Base-by-base conservation (phyloP, 2,329 filamentous ascomycete species). In the Sporothrix brasiliensis region DNA sequence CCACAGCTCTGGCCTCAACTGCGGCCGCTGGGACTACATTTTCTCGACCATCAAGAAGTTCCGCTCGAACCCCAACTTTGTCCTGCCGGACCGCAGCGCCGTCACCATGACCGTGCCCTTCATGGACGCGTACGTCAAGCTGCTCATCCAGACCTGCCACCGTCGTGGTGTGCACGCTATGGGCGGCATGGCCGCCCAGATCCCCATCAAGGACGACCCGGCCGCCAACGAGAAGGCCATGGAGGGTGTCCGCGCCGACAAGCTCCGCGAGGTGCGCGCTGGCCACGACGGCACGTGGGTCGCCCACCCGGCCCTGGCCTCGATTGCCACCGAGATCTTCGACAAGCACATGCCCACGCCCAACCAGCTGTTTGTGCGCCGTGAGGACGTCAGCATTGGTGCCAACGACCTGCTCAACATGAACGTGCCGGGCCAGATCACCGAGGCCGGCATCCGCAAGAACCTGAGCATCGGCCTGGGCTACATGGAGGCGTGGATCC, bases 11-110 rank as follows among this genome's bases (percentile, higher is more conserved):
- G 95, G 95, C 63, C 88, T 99, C 78, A 99, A 99, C 89, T 98
- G 95, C 82, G 95, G 95, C 74, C 91, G 95, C 76, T 99, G 95
- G 95, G 95, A 99, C 80, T 99, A 99, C 86, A 98, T 99, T 83
- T 99, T 99, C 87, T 95, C 91, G 80, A 93, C 94, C 79, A 98
- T 99, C 86, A 99, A 99, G 88, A 97, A 97, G 82, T 97, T 98
- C 91, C 92, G 95, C 79, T 89, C 97, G 78, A 95, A 97, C 85
- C 86, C 92, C 77, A 90, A 91, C 83, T 98, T 98, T 79, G 89
- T 98, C 70, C 90, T 99, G 24, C 95, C 95, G 39, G 94, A 99
- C 81, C 92, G 95, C 73, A 90, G 90, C 69, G 86, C 88, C 72
- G 93, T 99, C 69, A 99, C 95, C 76, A 98, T 99, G 95, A 98